phyloP scores from a whole-genome alignment of 495 filamentous ascomycete genomes.

The Hyaloscypha bicolor region DNA sequence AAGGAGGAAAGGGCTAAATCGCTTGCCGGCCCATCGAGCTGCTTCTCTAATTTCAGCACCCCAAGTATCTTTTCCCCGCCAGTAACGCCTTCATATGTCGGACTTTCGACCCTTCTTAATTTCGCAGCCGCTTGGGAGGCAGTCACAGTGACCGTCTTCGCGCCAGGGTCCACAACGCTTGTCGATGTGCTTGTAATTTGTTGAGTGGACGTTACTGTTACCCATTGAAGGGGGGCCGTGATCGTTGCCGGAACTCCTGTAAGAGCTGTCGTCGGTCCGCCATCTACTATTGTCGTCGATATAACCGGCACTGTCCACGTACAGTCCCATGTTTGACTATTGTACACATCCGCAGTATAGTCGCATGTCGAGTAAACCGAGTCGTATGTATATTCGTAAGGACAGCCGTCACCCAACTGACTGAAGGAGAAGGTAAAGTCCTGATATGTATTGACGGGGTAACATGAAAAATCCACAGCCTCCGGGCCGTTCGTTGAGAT shows the following conservation, averaged over 20 bases:
- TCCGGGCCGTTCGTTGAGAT: background rate
- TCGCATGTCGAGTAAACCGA: background rate
- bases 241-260: background rate
- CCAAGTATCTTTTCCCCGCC: background rate
- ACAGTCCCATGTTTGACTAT: background rate
- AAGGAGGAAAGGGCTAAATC: background rate
- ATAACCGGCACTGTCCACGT: background rate
- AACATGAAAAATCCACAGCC: background rate
- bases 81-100: too few relatives aligned
- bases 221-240: background rate
- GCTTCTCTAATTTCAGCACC: background rate
- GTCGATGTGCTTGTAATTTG: background rate
- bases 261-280: background rate
- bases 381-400: background rate
- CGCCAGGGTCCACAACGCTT: background rate
- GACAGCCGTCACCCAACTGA: background rate
- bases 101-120: too few relatives aligned
- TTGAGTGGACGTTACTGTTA: background rate
- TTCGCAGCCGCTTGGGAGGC: background rate
- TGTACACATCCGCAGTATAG: background rate
- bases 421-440: background rate
- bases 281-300: background rate
- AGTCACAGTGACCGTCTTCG: background rate
- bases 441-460: background rate
- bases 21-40: background rate